Evolutionary conservation across 2,329 filamentous ascomycete species (phyloP).

Genomic region (Meredithiella fracta): DNA sequence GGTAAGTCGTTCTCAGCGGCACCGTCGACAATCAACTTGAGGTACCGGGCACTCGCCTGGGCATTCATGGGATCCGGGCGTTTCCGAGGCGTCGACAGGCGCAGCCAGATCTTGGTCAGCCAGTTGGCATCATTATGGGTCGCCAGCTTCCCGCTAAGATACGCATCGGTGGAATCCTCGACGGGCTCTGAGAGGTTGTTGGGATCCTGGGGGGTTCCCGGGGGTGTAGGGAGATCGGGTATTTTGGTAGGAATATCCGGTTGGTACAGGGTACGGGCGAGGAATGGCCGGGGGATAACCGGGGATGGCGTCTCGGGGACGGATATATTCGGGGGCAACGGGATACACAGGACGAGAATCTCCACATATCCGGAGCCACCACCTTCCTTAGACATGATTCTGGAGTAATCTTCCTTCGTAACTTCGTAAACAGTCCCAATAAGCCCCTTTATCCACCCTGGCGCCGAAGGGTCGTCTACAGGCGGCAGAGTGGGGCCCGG

Average conservation of each 20-base stretch:
- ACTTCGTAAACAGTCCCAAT: constrained; percentile 95
- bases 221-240: constrained; percentile 22
- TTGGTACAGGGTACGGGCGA: constrained; percentile 67
- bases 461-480: constrained; percentile 11
- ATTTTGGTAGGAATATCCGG: constrained; percentile 24
- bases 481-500: constrained; percentile 12
- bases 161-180: constrained; percentile 14
- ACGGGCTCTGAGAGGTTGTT: background rate
- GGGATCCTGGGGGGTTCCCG: constrained; percentile 17
- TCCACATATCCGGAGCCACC: constrained; percentile 75
- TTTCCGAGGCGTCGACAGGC: constrained; percentile 28
- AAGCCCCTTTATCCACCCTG: constrained; percentile 60
- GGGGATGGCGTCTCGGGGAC: constrained; percentile 49
- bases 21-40: constrained; percentile 63
- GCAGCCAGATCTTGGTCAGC: constrained; percentile 26
- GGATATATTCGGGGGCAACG: constrained; percentile 40
- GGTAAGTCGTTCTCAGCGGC: constrained; percentile 70
- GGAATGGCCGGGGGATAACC: constrained; percentile 45
- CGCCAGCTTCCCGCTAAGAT: constrained; percentile 11
- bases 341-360: constrained; percentile 60
- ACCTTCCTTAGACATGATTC: constrained; percentile 81
- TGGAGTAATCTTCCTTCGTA: constrained; percentile 62
- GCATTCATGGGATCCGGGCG: constrained; percentile 56
- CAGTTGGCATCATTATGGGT: constrained; percentile 17
- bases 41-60: constrained; percentile 69